These are phyloP conservation scores for Candida pini DNA, from an alignment of 805 yeast species.

Conservation along the genomic window DNA sequence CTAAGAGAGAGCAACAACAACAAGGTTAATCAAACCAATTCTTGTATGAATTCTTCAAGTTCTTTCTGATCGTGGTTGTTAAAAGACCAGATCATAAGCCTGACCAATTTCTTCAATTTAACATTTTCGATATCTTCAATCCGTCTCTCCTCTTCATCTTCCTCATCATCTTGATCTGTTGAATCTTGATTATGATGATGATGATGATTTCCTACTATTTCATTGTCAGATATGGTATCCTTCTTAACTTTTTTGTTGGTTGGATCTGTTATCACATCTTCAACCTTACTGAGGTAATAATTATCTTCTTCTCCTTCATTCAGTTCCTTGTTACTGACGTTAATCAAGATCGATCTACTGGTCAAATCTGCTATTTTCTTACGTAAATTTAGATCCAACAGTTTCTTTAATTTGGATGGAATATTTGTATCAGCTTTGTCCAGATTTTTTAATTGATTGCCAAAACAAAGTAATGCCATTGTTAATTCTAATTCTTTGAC, in stretches of 20 bases:
- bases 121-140: conserved; percentile 15
- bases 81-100: conserved; percentile 24
- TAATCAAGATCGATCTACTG: conserved; percentile 55
- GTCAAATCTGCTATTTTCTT: conserved; percentile 63
- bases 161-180: neutral
- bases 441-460: conserved; percentile 21
- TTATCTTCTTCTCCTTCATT: conserved; percentile 9
- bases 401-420: conserved; percentile 48
- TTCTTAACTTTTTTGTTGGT: neutral
- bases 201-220: neutral
- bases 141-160: conserved; percentile 5
- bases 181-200: neutral
- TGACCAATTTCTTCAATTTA: conserved; percentile 21
- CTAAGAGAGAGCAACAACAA: too few relatives aligned
- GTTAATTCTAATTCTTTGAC: conserved; percentile 73
- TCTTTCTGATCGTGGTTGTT: too few relatives aligned
- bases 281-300: conserved; percentile 7
- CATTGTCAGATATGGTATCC: neutral
- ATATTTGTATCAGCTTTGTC: conserved; percentile 29
- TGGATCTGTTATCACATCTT: conserved; percentile 11
- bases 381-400: conserved; percentile 58
- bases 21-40: conserved; percentile 4
- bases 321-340: conserved; percentile 22
- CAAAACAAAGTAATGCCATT: conserved; percentile 70
- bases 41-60: conserved; percentile 6